Conservation (phyloP, 495 filamentous ascomycete species). For the Penicillium cataractarum region DNA sequence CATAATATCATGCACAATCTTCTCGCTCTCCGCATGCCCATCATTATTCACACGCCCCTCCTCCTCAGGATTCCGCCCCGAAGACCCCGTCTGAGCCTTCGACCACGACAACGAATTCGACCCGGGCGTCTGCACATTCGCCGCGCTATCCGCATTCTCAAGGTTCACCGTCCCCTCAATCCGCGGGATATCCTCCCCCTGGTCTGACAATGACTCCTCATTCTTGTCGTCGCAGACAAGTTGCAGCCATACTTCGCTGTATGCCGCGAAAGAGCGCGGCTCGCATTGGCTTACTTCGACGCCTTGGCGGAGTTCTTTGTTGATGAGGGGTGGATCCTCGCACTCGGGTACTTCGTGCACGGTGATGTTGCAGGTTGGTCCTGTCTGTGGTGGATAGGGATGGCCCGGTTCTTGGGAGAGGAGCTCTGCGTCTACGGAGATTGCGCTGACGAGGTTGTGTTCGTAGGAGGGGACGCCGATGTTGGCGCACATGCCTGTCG, state of each 20-base stretch:
- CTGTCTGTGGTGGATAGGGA: constrained; percentile 18
- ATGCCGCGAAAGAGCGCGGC: constrained; percentile 30
- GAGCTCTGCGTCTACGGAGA: constrained; percentile 40
- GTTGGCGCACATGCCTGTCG: constrained; percentile 32
- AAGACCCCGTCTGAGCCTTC: constrained; percentile 16
- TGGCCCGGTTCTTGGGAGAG: constrained; percentile 21
- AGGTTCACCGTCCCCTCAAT: constrained; percentile 14
- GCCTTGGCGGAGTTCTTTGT: constrained; percentile 24
- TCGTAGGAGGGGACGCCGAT: constrained; percentile 36
- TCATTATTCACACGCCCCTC: constrained; percentile 28
- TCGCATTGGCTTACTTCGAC: constrained; percentile 35
- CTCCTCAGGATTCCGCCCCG: constrained; percentile 24
- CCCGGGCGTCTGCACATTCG: constrained; percentile 29
- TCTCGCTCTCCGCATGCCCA: constrained; percentile 29
- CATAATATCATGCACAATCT: constrained; percentile 27
- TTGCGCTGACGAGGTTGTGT: constrained; percentile 30
- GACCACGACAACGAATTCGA: constrained; percentile 30
- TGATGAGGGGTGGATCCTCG: constrained; percentile 37
- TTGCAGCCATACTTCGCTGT: constrained; percentile 39
- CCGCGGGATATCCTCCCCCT: constrained; percentile 19
- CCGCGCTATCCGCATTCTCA: constrained; percentile 14
- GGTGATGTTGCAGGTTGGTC: constrained; percentile 37
- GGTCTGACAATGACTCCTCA: constrained; percentile 5
- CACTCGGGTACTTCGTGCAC: constrained; percentile 44
- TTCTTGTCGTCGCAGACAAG: constrained; percentile 31